Base-by-base conservation (phyloP, 2,329 filamentous ascomycete species). In the Ilyonectria robusta region DNA sequence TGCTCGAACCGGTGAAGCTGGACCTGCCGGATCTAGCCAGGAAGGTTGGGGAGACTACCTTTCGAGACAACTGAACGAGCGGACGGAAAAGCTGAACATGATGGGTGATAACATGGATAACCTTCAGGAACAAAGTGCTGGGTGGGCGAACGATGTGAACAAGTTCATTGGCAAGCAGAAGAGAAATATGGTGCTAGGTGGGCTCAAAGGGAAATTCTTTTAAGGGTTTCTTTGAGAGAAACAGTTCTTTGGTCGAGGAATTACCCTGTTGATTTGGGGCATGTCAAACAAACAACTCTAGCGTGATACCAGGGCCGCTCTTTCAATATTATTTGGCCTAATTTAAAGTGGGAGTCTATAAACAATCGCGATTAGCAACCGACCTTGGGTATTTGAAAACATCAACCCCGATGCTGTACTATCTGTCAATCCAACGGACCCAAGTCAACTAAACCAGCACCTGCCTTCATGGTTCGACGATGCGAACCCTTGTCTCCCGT, bases 131-230 rank as follows among this genome's bases (percentile, higher is more conserved):
- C 92, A 92, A 72, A 97, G 93, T 77, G 89, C 90, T 62, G 92
- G 91, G 19, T 98, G 94, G 91, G 92, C 94, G 15, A 90, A 94
- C 35, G 95, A 97, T 78, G 94, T 97, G 59, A 92, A 89, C 76
- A 98, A 97, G 79, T 98, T 89, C 79, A 91, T 97, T 5, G 88
- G 86, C 65, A 92, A 91, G 82, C 95, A 98, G 84, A 98, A 98
- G 87, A 89, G 91, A 78, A 95, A 93, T 70, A 85, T 96, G 70
- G 84, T 97, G 15, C 82, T 97, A 72, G 94, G 94, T 1, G 85
- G 87, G 67, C 81, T 91, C 19, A 91, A 89, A 77, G 84, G 88
- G 76, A 90, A 90, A 75, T 91, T 90, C 55, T 81, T 82, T 60
- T 82, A 73, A 61, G 19, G 31, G 10, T 21, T 37, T 35, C 6